Evolutionary conservation across 441 rosid species (phyloP), one percentile per base, ranked within the genome.

Genomic region (Hura crepitans): DNA sequence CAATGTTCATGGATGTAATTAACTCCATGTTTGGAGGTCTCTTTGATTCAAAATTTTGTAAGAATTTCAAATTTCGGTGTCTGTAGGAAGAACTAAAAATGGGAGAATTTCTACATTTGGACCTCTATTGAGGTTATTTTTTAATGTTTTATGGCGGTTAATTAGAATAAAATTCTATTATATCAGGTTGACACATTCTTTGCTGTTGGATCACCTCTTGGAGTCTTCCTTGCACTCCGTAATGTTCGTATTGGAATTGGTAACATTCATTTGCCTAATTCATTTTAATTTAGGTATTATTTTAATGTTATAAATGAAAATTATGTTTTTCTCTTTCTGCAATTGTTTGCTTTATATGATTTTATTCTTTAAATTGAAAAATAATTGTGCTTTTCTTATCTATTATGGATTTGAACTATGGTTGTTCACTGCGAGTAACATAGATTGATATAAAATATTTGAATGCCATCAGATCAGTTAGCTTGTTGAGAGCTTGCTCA

Each of bases 121-220:
- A 51, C 62, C 74, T 37, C 43, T 50, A 8, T 39, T 11, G 53
- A 51, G 28, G 43, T 71, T 28, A 17, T 62, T 0, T 66, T 39
- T 46, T 33, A 65, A 3, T 75, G n/a, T 30, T 10, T 15, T 6
- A 53, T 66, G 12, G 18, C 2, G 2, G 71, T 64, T 68, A 46
- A 74, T 74, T 62, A 69, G 49, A 50, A 45, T 17, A 25, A 46
- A 66, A 51, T 58, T 57, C 73, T 74, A 72, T 50, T 62, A 23
- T 57, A 27, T 78, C 81, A 94, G 98, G 96, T 94, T 72, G 98
- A 94, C 77, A 94, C 98, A 51, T 94, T 91, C 82, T 94, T 89
- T 78, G 99, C 97, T 8, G 97, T 94, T 80, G 99, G 99, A 79
- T 92, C 99, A 31, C 99, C 99, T 75, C 89, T 94, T 64, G 97